phyloP scores from a whole-genome alignment of 139 green algal species.

The Desmodesmus armatus region DNA sequence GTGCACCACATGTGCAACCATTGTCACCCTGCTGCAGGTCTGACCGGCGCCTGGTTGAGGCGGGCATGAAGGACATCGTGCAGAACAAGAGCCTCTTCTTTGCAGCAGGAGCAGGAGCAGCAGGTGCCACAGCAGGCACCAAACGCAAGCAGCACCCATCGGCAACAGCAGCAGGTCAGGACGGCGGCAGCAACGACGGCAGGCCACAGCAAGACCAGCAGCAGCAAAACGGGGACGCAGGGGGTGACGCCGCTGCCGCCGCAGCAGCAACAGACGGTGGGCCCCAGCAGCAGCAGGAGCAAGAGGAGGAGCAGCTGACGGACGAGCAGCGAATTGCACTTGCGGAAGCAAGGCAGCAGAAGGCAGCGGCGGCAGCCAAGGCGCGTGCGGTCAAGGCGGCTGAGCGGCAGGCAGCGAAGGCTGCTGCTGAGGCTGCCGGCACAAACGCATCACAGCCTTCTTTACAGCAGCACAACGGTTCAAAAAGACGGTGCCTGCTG shows the following conservation, averaged over 20 bases:
- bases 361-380: conserved; percentile 16
- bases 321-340: conserved; percentile 23
- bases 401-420: background rate
- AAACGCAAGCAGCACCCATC: conserved; percentile 8
- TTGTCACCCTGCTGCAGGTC: conserved; percentile 22
- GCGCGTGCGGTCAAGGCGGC: conserved; percentile 23
- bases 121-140: conserved; percentile 3
- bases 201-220: conserved; percentile 27
- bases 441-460: conserved; percentile 40
- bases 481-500: background rate
- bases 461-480: background rate
- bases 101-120: background rate
- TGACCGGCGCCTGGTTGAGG: conserved; percentile 47
- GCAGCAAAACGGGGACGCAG: background rate
- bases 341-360: background rate
- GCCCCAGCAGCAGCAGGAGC: background rate
- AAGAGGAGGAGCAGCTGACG: conserved; percentile 14
- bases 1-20: background rate
- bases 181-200: background rate
- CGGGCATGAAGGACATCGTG: conserved; percentile 40
- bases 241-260: background rate
- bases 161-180: conserved; percentile 5
- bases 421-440: background rate
- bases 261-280: background rate
- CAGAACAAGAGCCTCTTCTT: conserved; percentile 4